A percentile compares a stretch with the other conserved stretches of the same genome.
phyloP scores from a whole-genome alignment of 306 rosid genomes.

The Prunus padus region DNA sequence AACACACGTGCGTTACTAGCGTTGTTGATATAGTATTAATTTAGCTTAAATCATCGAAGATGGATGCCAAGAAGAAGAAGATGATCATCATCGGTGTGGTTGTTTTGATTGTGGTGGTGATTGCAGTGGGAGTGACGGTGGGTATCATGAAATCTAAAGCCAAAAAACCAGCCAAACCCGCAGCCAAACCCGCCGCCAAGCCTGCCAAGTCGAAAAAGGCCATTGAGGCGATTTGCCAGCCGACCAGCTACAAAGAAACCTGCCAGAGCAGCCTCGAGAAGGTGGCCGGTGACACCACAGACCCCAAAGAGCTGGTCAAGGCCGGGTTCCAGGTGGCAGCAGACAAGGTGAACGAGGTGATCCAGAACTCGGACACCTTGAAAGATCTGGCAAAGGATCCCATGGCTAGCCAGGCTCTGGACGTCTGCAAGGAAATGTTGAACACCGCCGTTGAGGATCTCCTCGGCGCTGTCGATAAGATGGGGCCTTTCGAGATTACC shows the following conservation, averaged over 20 bases:
- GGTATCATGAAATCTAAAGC: slow-evolving; percentile 17
- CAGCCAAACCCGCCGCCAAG: not conserved
- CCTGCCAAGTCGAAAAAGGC: slow-evolving; percentile 5
- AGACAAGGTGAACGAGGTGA: slow-evolving; percentile 11
- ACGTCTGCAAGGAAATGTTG: slow-evolving; percentile 48
- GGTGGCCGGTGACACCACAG: slow-evolving; percentile 15
- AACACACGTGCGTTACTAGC: not conserved
- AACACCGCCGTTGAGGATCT: slow-evolving; percentile 50
- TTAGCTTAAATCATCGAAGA: not conserved
- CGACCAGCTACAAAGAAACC: slow-evolving; percentile 47
- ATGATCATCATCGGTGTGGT: slow-evolving; percentile 25
- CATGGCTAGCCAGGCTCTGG: slow-evolving; percentile 47
- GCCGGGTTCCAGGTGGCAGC: slow-evolving; percentile 32
- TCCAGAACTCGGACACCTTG: slow-evolving; percentile 28
- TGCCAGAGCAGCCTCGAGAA: slow-evolving; percentile 37
- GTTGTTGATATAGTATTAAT: not conserved
- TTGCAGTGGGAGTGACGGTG: slow-evolving; percentile 42
- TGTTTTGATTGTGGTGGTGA: slow-evolving; percentile 11
- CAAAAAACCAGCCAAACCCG: not conserved
- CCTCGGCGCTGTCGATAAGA: slow-evolving; percentile 20
- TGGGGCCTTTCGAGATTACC: slow-evolving; percentile 30
- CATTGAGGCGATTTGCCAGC: slow-evolving; percentile 39
- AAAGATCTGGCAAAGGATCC: slow-evolving; percentile 42
- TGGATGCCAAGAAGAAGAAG: slow-evolving; percentile 32
- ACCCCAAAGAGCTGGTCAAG: slow-evolving; percentile 47